Evolutionary conservation across 2,329 filamentous ascomycete species (phyloP), one percentile per base, ranked within the genome.

Genomic region (Plenodomus lindquistii): DNA sequence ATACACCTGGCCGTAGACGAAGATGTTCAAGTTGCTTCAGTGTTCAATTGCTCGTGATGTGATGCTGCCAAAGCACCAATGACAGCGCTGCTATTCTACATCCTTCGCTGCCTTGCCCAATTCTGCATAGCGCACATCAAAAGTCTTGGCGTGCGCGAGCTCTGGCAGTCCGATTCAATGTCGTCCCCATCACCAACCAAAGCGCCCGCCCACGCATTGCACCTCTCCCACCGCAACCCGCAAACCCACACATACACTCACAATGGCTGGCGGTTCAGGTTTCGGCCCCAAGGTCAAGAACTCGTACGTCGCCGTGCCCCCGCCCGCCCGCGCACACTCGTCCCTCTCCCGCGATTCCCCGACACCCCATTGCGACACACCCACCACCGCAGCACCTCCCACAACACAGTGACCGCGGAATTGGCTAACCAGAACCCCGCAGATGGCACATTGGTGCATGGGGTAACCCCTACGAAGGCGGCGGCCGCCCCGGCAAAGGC

Each of bases 401-500:
- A n/a, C 40, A 34, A 22, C 44, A 35, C 40, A 44, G 44, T 20
- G 40, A 21, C 22, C 20, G 20, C 18, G 31, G 27, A 46, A 38
- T 16, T 47, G 47, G 46, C 58, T 62, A 46, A 60, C 52, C 19
- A 38, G 15, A 37, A 42, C 22, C n/a, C n/a, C 31, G 53, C 48
- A 72, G 69, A 60, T 72, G 61, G 59, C 66, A 69, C 59, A 70
- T 72, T 46, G 69, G 69, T 54, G 59, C 50, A 47, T 72, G 69
- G 69, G 69, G 69, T 42, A 70, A 72, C 60, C 69, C 69, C 27
- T 69, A 69, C 57, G 66, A 76, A 67, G 67, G 63, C 44, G 69
- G 69, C 40, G 67, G 65, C 57, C 58, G 63, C 34, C 73, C 78
- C 31, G 84, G 86, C 70, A 84, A 84, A 68, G 83, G 84, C 66